These are phyloP conservation scores for Candida glucosophila DNA, from an alignment of 1,139 yeast genomes.

Conservation along the genomic window DNA sequence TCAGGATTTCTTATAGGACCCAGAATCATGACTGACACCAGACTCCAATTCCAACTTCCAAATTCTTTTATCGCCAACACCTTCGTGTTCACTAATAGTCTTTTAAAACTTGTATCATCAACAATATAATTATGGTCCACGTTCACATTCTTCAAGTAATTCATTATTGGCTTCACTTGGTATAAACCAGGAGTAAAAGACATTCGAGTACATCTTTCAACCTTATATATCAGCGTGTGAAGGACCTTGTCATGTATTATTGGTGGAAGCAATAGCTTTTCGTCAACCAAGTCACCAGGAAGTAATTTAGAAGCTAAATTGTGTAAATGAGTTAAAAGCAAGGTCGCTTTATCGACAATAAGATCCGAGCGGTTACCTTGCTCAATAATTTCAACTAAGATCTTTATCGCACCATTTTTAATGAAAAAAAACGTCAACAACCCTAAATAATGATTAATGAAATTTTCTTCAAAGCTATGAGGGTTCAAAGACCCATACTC, in stretches of 20 bases:
- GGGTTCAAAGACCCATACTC: slow-evolving; percentile 6
- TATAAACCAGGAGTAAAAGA: slow-evolving; percentile 16
- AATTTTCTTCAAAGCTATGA: slow-evolving; percentile 8
- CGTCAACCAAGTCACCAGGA: slow-evolving; percentile 27
- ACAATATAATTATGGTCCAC: slow-evolving; percentile 42
- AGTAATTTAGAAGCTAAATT: slow-evolving; percentile 46
- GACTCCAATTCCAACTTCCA: slow-evolving; percentile 83
- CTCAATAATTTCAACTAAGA: slow-evolving; percentile 41
- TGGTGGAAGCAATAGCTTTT: slow-evolving; percentile 9
- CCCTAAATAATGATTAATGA: slow-evolving; percentile 57
- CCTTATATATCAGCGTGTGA: slow-evolving; percentile 3
- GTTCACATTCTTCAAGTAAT: slow-evolving; percentile 30
- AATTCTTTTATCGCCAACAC: slow-evolving; percentile 74
- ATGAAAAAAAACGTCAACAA: slow-evolving; percentile 45
- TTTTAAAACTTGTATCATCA: slow-evolving; percentile 66
- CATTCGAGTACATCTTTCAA: slow-evolving; percentile 5
- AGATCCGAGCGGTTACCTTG: slow-evolving; percentile 30
- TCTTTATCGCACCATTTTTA: slow-evolving; percentile 46
- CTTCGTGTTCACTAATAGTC: slow-evolving; percentile 56
- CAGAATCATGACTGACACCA: slow-evolving; percentile 56
- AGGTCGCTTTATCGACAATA: slow-evolving; percentile 51
- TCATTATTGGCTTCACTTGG: slow-evolving; percentile 21
- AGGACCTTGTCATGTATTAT: slow-evolving; percentile 4
- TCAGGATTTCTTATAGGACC: slow-evolving; percentile 73
- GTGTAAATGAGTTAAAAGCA: slow-evolving; percentile 56